Conservation (phyloP, 495 filamentous ascomycete species). For the Talaromyces stipitatus region DNA sequence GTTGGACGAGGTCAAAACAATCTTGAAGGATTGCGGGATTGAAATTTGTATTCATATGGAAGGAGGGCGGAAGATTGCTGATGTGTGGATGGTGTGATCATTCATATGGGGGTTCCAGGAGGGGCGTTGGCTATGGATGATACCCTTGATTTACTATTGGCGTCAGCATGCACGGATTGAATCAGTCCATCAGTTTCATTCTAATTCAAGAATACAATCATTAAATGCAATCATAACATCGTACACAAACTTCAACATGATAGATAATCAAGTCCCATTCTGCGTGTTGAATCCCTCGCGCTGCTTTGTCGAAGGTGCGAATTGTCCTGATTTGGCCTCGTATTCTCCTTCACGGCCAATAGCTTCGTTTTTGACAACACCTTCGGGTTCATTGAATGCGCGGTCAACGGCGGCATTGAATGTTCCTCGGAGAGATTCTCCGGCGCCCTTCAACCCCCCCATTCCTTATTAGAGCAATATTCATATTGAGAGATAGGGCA, state of each 20-base stretch:
- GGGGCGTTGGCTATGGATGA: neutral
- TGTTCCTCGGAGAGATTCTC: constrained; percentile 37
- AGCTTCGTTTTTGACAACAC: constrained; percentile 25
- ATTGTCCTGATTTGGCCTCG: constrained; percentile 26
- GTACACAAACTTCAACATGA: neutral
- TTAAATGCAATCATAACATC: neutral
- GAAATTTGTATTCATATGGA: neutral
- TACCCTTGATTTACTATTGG: neutral
- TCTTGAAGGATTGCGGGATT: constrained; percentile 3
- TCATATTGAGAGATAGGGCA: neutral
- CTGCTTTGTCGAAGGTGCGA: constrained; percentile 7
- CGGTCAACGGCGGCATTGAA: constrained; percentile 31
- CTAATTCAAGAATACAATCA: neutral
- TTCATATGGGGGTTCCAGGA: neutral
- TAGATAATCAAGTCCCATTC: neutral
- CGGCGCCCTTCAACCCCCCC: constrained; percentile 35
- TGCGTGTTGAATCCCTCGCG: neutral
- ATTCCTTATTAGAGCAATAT: neutral
- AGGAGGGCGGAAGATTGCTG: neutral
- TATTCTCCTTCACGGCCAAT: constrained; percentile 30
- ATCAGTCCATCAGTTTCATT: neutral
- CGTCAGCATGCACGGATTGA: neutral
- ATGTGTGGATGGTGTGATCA: neutral
- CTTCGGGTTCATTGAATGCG: constrained; percentile 30
- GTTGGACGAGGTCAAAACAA: neutral